Percentiles rank a stretch among this genome's conserved stretches.
These are phyloP conservation scores for Torulaspora franciscae DNA, from an alignment of 805 yeast genomes.

Conservation along the genomic window DNA sequence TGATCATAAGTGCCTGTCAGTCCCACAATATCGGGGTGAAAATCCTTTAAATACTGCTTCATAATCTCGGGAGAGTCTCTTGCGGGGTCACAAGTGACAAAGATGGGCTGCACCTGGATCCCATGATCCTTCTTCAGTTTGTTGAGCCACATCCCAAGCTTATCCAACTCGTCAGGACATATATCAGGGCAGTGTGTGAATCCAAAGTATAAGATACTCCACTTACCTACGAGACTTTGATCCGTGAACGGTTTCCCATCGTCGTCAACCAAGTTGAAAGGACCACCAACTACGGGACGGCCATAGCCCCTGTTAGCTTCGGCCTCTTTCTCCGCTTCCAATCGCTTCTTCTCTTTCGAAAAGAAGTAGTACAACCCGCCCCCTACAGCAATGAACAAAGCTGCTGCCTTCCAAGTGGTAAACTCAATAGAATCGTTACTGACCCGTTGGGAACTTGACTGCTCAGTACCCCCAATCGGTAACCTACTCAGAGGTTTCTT, in stretches of 20 bases:
- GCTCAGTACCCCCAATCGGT: conserved; percentile 61
- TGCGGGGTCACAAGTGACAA: conserved; percentile 95
- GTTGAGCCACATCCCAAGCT: conserved; percentile 65
- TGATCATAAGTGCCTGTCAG: conserved; percentile 87
- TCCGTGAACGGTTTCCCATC: conserved; percentile 73
- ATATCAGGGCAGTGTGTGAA: conserved; percentile 98
- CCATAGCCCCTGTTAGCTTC: conserved; percentile 86
- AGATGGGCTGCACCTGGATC: conserved; percentile 72
- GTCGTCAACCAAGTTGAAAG: conserved; percentile 67
- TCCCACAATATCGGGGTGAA: conserved; percentile 86
- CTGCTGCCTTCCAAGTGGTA: conserved; percentile 80
- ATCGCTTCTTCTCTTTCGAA: conserved; percentile 66
- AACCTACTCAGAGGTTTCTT: conserved; percentile 71
- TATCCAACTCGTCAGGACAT: conserved; percentile 96
- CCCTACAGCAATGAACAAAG: conserved; percentile 63
- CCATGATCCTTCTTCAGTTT: conserved; percentile 56
- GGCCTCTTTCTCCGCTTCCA: conserved; percentile 70
- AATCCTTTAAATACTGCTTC: conserved; percentile 77
- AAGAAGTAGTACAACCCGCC: conserved; percentile 68
- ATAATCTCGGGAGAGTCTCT: conserved; percentile 86
- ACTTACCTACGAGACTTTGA: conserved; percentile 68
- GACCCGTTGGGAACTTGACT: conserved; percentile 10
- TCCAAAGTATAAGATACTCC: conserved; percentile 87
- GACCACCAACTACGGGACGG: conserved; percentile 89
- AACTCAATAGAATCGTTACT: conserved; percentile 48